A percentile compares a stretch with the other conserved stretches of the same genome.
Evolutionary conservation across 2,329 filamentous ascomycete species (phyloP).

Genomic region (Metarhizium anisopliae): DNA sequence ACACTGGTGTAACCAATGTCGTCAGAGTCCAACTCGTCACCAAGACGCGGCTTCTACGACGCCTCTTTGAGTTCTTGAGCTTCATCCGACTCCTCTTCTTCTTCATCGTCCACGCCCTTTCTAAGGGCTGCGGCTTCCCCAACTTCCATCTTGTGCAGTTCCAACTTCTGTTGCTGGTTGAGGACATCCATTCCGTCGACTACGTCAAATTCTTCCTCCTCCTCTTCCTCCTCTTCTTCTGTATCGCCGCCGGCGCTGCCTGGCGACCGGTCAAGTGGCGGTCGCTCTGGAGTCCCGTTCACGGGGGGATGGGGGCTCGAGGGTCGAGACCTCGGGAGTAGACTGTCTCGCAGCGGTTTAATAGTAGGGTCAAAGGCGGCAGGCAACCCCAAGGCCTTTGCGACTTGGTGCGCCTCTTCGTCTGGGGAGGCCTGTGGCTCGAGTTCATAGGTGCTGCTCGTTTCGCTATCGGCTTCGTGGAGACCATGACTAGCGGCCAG

Average conservation of each 20-base stretch:
- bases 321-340: slow-evolving; percentile 12
- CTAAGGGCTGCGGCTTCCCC: slow-evolving; percentile 45
- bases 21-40: neutral
- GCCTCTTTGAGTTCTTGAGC: slow-evolving; percentile 15
- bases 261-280: slow-evolving; percentile 14
- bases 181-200: slow-evolving; percentile 33
- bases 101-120: slow-evolving; percentile 27
- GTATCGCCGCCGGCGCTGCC: slow-evolving; percentile 31
- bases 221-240: slow-evolving; percentile 30
- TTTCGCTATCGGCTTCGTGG: slow-evolving; percentile 49
- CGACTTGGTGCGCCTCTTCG: slow-evolving; percentile 56
- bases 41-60: slow-evolving; percentile 22
- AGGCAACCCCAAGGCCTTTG: slow-evolving; percentile 52
- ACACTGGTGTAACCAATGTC: neutral
- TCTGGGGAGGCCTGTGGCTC: slow-evolving; percentile 47
- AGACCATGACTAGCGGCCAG: slow-evolving; percentile 52
- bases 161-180: slow-evolving; percentile 37
- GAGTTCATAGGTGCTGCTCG: slow-evolving; percentile 43
- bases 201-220: slow-evolving; percentile 35
- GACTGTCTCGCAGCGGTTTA: slow-evolving; percentile 39
- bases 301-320: slow-evolving; percentile 9
- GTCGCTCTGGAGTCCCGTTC: slow-evolving; percentile 12
- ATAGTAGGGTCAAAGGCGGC: slow-evolving; percentile 56
- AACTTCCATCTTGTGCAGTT: slow-evolving; percentile 51
- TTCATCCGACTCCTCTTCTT: slow-evolving; percentile 27